Base-by-base conservation (phyloP, 805 yeast genomes). In the Pichia cabralensis region DNA sequence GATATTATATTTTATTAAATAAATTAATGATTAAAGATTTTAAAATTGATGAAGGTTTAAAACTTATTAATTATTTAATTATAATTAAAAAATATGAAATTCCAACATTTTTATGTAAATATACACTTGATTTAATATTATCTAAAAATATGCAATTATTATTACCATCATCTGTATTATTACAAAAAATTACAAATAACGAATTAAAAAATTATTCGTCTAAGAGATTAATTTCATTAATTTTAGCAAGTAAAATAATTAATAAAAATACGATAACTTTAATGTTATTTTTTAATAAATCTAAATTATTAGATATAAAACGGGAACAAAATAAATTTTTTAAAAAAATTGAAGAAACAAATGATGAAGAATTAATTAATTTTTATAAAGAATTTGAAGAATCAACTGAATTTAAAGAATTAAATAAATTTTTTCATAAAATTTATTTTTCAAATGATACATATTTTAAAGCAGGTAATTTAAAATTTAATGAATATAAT, bases 1-100 rank as follows among this genome's bases (percentile, higher is more conserved):
- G n/a, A 18, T 26, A 31, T 14, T 33, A 26, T 12, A 31, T 31
- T 26, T 33, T 26, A 19, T 14, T 41, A 2, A 18, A 16, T 16
- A 35, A 36, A 24, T 13, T 33, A 4, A 29, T 40, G 30, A 27
- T 35, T 16, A 20, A 22, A 21, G 42, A 41, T 24, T 29, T 27
- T 16, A 26, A 42, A 21, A 13, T 35, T 23, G 24, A 19, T 12
- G 45, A 41, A 30, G 39, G 34, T 14, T 30, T 41, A 7, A 22
- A 24, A 19, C 19, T 31, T 10, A 22, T 41, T 6, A 26, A 35
- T 6, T 11, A 23, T 15, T 22, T 35, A 4, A 25, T 36, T 14
- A 19, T 16, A 1, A 9, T 14, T 6, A 13, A 29, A n/a, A 18
- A 23, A 10, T 15, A 28, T 22, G 39, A 36, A 22, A 19, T 36